Evolutionary conservation across 345 rosid genomes (phyloP).

Genomic region (Camelina neglecta): DNA sequence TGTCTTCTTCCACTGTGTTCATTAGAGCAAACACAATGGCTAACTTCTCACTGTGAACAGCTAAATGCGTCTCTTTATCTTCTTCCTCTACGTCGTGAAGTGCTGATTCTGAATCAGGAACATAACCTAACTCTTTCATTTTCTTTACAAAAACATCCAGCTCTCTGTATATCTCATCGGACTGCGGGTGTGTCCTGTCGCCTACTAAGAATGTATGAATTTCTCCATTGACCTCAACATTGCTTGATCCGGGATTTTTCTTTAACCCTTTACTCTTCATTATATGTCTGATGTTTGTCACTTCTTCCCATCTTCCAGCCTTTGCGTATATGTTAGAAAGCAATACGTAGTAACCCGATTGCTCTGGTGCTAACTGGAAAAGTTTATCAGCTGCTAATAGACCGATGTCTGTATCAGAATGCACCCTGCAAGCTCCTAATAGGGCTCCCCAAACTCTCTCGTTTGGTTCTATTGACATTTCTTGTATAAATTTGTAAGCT

Average conservation of each 20-base stretch:
- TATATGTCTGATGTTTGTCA: constrained; percentile 55
- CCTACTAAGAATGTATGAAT: constrained; percentile 71
- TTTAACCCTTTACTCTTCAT: constrained; percentile 66
- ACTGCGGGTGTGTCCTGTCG: constrained; percentile 58
- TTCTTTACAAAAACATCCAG: constrained; percentile 60
- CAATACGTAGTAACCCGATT: constrained; percentile 71
- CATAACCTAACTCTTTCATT: constrained; percentile 32
- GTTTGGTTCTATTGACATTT: constrained; percentile 66
- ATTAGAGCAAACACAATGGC: constrained; percentile 73
- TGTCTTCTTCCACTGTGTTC: constrained; percentile 54
- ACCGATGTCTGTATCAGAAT: constrained; percentile 62
- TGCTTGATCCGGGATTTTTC: constrained; percentile 71
- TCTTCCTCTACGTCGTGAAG: no score
- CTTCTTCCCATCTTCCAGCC: constrained; percentile 78
- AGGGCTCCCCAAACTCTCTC: constrained; percentile 83
- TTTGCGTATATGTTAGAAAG: constrained; percentile 81
- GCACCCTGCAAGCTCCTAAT: constrained; percentile 65
- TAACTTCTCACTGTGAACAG: constrained; percentile 79
- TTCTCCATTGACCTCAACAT: constrained; percentile 57
- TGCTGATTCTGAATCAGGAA: no score
- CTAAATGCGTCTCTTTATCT: constrained; percentile 53
- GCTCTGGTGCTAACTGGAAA: constrained; percentile 62
- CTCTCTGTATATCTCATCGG: constrained; percentile 54
- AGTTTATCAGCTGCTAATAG: constrained; percentile 72
- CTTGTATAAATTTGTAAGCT: constrained; percentile 56